Conservation (phyloP, 192 early-diverging fungal genomes). For the Podila epicladia region DNA sequence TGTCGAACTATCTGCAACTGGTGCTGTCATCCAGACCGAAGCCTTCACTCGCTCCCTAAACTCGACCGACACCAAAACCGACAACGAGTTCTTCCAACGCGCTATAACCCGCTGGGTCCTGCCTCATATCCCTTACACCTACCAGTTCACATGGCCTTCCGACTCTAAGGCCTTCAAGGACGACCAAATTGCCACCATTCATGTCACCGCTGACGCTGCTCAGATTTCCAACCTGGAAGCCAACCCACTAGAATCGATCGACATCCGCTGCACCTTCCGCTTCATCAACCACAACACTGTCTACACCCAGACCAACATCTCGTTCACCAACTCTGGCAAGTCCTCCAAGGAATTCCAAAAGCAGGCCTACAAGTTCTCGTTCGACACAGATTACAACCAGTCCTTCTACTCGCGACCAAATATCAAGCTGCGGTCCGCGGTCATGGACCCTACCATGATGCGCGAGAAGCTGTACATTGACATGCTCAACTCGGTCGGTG, state of each 20-base stretch:
- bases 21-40: slow-evolving; percentile 17
- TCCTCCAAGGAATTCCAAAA: slow-evolving; percentile 53
- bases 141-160: slow-evolving; percentile 26
- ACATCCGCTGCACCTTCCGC: slow-evolving; percentile 28
- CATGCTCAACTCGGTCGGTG: slow-evolving; percentile 32
- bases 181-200: slow-evolving; percentile 44
- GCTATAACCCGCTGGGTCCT: slow-evolving; percentile 47
- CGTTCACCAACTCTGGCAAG: slow-evolving; percentile 48
- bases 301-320: slow-evolving; percentile 33
- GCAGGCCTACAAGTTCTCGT: slow-evolving; percentile 53
- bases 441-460: slow-evolving; percentile 47
- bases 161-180: slow-evolving; percentile 48
- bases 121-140: slow-evolving; percentile 53
- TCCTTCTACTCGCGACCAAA: slow-evolving; percentile 40
- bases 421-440: slow-evolving; percentile 49
- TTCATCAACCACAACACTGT: slow-evolving; percentile 43
- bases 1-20: slow-evolving; percentile 20
- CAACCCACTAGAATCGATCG: slow-evolving; percentile 16
- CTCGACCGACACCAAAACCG: slow-evolving; percentile 14
- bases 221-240: slow-evolving; percentile 27
- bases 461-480: slow-evolving; percentile 56
- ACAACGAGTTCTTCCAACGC: slow-evolving; percentile 60
- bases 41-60: slow-evolving; percentile 19
- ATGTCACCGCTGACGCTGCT: slow-evolving; percentile 26
- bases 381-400: slow-evolving; percentile 48